phyloP scores from a whole-genome alignment of 1,284 basidiomycete genomes.

The Trametes versicolor region DNA sequence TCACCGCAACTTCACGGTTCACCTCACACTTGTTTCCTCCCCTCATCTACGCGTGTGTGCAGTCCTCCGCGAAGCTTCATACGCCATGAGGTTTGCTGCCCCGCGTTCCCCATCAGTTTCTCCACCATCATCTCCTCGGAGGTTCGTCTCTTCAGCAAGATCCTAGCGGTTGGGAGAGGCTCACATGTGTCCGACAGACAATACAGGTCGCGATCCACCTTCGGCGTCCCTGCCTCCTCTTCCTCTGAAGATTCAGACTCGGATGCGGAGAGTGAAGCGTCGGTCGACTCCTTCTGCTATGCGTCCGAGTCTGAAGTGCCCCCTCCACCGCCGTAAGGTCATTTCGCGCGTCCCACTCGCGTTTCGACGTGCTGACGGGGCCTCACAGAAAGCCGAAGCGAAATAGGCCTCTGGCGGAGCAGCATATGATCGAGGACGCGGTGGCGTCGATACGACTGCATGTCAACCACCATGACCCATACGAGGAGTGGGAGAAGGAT shows the following conservation, averaged over 20 bases:
- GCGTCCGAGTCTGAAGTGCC: slow-evolving; percentile 54
- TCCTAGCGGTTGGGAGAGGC: slow-evolving; percentile 8
- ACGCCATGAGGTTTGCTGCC: slow-evolving; percentile 66
- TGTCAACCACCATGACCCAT: slow-evolving; percentile 74
- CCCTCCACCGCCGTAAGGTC: slow-evolving; percentile 46
- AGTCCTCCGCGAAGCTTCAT: not conserved
- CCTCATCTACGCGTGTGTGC: not conserved
- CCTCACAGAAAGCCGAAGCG: slow-evolving; percentile 25
- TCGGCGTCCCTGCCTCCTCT: slow-evolving; percentile 59
- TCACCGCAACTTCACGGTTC: not conserved
- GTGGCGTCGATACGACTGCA: slow-evolving; percentile 74
- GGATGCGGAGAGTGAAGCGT: slow-evolving; percentile 49
- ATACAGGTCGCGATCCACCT: slow-evolving; percentile 57
- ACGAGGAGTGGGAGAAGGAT: slow-evolving; percentile 81
- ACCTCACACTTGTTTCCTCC: not conserved
- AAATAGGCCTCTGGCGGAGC: slow-evolving; percentile 52
- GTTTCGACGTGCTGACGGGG: slow-evolving; percentile 8
- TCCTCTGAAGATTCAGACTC: slow-evolving; percentile 60
- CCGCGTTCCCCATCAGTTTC: slow-evolving; percentile 70
- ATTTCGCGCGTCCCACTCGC: slow-evolving; percentile 6
- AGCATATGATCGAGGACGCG: slow-evolving; percentile 68
- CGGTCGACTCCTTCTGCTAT: slow-evolving; percentile 51
- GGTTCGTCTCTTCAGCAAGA: slow-evolving; percentile 44
- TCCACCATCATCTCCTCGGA: slow-evolving; percentile 51
- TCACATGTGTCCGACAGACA: slow-evolving; percentile 20